Evolutionary conservation across 1,284 basidiomycete species (phyloP), one percentile per base, ranked within the genome.

Genomic region (Cryptococcus amylolentus): DNA sequence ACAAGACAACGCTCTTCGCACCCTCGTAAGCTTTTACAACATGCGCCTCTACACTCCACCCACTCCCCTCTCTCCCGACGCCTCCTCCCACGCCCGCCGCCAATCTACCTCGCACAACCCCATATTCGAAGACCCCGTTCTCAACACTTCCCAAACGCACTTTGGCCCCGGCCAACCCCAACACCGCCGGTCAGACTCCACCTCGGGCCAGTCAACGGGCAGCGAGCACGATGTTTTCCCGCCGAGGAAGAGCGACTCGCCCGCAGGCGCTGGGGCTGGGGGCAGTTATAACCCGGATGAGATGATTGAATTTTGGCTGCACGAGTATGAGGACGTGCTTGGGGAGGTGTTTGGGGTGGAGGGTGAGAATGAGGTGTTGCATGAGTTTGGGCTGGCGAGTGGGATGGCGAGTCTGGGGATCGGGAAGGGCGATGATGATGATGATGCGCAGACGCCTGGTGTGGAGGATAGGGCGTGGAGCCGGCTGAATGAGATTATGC

Each of bases 1-100:
- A 16, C 95, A 98, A 81, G 96, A 99, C 73, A 88, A 92, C 72
- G 93, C 95, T n/a, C 81, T 98, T 28, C 86, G 95, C 27, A 86
- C 91, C 63, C 82, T 99, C 28, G 89, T 98, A 63, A 91, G 93
- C 69, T 98, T 96, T 77, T 98, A 79, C 61, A 77, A 78, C 68
- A 72, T 70, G 57, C 67, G 69, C 16, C 67, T 75, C 54, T 78
- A 77, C 52, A 51, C 69, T 2, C 58, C 65, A 2, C 57, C 62
- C 35, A 52, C 67, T 41, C 35, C 61, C 45, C 39, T 63, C 38
- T 62, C 64, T 0, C 61, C 60, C 14, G 71, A 70, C n/a, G 31
- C 20, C 13, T 49, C 48, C 13, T 42, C 20, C n/a, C 47, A 55
- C 9, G 48, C 51, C 2, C 66, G 68, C 48, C 55, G 60, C 28